Base-by-base conservation (phyloP, 1,284 basidiomycete genomes). In the Coriolopsis trogii region DNA sequence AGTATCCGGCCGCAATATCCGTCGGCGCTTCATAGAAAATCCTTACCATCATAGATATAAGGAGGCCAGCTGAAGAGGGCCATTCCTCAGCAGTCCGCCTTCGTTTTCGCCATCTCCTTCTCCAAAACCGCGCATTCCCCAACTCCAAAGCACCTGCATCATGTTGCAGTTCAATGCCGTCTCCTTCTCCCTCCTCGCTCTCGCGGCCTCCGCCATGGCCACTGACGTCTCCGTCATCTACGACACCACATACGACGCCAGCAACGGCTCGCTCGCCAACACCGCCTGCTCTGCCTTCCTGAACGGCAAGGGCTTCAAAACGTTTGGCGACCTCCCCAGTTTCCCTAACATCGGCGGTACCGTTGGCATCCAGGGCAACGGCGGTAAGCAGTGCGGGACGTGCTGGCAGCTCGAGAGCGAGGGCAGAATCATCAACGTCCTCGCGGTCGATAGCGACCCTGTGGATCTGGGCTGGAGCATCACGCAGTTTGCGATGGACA, bases 271-370 rank as follows among this genome's bases (percentile, higher is more conserved):
- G 2, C 61, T 80, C 31, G 4, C 56, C 46, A 59, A 38, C 24
- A 69, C 80, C 41, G 70, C 79, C 3, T 82, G 81, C 60, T 81
- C 80, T 3, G 63, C 78, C 43, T 77, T 75, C 2, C 8, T 58
- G 3, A 63, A 74, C 55, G 75, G 74, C 43, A 66, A 67, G 20
- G 71, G 71, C 3, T 80, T 68, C 63, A 65, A 65, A 18, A 79
- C 71, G 20, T 75, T 82, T 58, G 70, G 69, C 6, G 67, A 67
- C 15, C 66, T 84, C 42, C 76, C 76, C 18, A 62, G 37, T 15
- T 82, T 75, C 67, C 79, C 80, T 13, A 64, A 73, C 56, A 64
- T 83, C 55, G 81, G 78, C 16, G 79, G 75, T 21, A 70, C 69
- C 4, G 59, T 57, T 30, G 68, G 67, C n/a, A 63, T 82, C 23